Evolutionary conservation across 78 protist species (phyloP), one percentile per base, ranked within the genome.

Genomic region (slime mould (Dictyostelium discoideum)): DNA sequence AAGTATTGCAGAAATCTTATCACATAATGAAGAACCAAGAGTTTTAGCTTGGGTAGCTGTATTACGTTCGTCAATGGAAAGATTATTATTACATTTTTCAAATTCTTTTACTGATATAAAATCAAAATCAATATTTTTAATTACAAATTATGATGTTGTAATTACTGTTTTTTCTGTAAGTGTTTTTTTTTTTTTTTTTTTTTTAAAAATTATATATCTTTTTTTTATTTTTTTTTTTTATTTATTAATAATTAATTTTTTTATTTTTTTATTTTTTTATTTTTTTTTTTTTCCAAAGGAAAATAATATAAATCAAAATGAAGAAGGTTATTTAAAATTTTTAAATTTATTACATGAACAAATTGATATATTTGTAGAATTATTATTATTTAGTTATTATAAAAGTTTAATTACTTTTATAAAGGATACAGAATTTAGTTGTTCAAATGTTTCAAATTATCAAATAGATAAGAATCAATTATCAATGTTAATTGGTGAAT

Each of bases 21-120:
- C 78, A 1, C 42, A 24, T 22, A 14, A 22, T 11, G 69, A 50
- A 18, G 95, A 90, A 5, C 86, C 95, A 26, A 80, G 95, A n/a
- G 95, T 90, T 6, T 67, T 81, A 1, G 95, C 95, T 18, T 90
- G 95, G 95, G 57, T 90, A 26, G 95, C 88, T 4, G 95, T 82
- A 3, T 26, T 90, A 4, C 37, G 95, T 16, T 80, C 95, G 1
- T 90, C 95, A 42, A 82, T 82, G 81, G 95, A 90, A 63, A 44
- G 95, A 37, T 57, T 90, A 5, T 72, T 90, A 13, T 3, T n/a
- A 20, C 95, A 90, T 37, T 46, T 82, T 37, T 40, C 85, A 22
- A 63, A 82, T n/a, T 40, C 54, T n/a, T 90, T 81, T 73, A 9
- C n/a, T 29, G 81, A 74, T 74, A 13, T 39, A 37, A 90, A 90